Conservation (phyloP, 2,329 filamentous ascomycete species). For the Alternaria sp. region DNA sequence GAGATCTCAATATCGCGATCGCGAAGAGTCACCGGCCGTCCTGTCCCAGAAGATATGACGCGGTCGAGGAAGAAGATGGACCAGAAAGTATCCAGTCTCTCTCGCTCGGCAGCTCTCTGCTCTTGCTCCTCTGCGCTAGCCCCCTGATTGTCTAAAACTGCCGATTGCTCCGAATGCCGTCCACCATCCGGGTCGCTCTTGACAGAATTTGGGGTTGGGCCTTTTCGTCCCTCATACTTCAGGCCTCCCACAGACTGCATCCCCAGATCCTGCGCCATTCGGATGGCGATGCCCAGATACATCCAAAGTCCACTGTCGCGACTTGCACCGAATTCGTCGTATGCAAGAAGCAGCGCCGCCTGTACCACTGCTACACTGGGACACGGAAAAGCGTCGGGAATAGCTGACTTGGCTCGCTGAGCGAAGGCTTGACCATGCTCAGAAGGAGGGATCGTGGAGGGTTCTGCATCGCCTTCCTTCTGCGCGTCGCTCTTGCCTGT, state of each 20-base stretch:
- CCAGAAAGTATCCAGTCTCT: constrained; percentile 88
- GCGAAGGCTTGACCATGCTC: constrained; percentile 81
- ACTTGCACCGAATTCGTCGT: constrained; percentile 86
- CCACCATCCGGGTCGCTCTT: constrained; percentile 45
- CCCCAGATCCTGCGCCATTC: constrained; percentile 80
- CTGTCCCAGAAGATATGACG: constrained; percentile 86
- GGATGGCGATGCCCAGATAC: constrained; percentile 87
- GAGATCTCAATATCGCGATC: constrained; percentile 85
- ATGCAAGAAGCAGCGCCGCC: constrained; percentile 81
- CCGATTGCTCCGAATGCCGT: constrained; percentile 53
- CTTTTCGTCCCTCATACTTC: constrained; percentile 61
- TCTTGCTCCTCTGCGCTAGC: constrained; percentile 53
- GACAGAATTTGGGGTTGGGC: constrained; percentile 64
- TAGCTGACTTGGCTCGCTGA: constrained; percentile 80
- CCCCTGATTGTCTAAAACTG: constrained; percentile 54
- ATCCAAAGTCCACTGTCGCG: constrained; percentile 93
- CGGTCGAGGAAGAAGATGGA: constrained; percentile 86
- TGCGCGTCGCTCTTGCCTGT: constrained; percentile 58
- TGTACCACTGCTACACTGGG: constrained; percentile 85
- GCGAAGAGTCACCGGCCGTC: constrained; percentile 79
- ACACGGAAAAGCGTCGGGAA: constrained; percentile 82
- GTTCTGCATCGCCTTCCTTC: constrained; percentile 36
- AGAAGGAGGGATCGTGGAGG: constrained; percentile 52
- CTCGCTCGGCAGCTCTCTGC: constrained; percentile 74
- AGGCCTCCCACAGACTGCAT: constrained; percentile 83